phyloP scores from a whole-genome alignment of 192 early-diverging fungal species.

The Podila epigama region DNA sequence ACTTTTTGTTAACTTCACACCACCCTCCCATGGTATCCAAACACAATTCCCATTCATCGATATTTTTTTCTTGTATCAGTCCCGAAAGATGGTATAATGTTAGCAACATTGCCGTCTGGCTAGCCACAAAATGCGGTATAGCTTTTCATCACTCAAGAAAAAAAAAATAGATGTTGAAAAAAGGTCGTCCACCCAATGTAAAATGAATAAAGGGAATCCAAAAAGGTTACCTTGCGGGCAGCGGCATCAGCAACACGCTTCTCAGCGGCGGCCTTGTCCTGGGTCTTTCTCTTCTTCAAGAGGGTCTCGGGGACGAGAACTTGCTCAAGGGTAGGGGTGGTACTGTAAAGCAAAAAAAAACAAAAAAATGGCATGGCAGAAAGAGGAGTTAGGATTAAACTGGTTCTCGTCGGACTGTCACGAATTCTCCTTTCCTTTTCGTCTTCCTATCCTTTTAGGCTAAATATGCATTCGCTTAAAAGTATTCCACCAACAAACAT shows the following conservation, averaged over 20 bases:
- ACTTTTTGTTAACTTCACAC: no score
- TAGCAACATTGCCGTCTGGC: slow-evolving; percentile 54
- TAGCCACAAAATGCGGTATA: slow-evolving; percentile 43
- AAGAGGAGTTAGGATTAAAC: neutral
- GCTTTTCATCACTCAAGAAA: slow-evolving; percentile 3
- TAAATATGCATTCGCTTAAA: no score
- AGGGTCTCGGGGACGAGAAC: slow-evolving; percentile 85
- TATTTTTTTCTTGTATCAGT: slow-evolving; percentile 58
- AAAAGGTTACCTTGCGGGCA: slow-evolving; percentile 63
- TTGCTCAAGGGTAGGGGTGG: slow-evolving; percentile 64
- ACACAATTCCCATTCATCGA: no score
- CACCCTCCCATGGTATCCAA: no score
- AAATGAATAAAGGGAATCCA: neutral
- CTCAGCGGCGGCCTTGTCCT: slow-evolving; percentile 75
- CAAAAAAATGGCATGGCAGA: slow-evolving; percentile 1
- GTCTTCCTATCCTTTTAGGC: neutral
- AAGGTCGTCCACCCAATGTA: neutral
- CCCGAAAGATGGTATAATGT: slow-evolving; percentile 82
- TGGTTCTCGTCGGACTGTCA: slow-evolving; percentile 16
- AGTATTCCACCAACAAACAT: no score
- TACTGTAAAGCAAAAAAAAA: slow-evolving; percentile 26
- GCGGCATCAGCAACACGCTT: slow-evolving; percentile 61
- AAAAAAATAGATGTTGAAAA: neutral
- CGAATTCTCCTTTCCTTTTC: neutral
- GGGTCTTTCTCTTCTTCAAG: slow-evolving; percentile 85